Evolutionary conservation across 768 basidiomycete species (phyloP).

Genomic region (Trametes cubensis): DNA sequence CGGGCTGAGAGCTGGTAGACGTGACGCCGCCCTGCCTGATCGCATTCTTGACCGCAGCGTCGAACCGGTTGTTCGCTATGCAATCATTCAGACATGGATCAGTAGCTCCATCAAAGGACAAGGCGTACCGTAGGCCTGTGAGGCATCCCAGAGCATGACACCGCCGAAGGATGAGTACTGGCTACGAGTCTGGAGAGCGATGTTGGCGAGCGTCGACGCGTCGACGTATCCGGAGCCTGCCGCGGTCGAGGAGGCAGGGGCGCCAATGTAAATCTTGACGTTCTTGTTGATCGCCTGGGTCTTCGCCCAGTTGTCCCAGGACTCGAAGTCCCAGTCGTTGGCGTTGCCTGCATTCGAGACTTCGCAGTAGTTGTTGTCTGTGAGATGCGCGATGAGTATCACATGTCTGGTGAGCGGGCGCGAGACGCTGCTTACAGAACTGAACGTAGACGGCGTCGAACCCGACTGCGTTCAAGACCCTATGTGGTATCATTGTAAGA

Average conservation of each 20-base stretch:
- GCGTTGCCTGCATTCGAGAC: conserved; percentile 49
- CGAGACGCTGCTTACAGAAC: conserved; percentile 47
- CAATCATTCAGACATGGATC: neutral
- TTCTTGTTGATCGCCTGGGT: conserved; percentile 58
- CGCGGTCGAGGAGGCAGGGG: conserved; percentile 58
- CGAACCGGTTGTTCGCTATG: conserved; percentile 31
- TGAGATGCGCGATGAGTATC: neutral
- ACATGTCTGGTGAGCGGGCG: neutral
- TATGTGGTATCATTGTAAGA: conserved; percentile 4
- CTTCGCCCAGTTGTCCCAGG: conserved; percentile 70
- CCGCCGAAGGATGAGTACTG: conserved; percentile 71
- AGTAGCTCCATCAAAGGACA: neutral
- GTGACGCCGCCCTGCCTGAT: conserved; percentile 22
- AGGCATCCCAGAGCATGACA: conserved; percentile 49
- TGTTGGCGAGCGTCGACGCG: conserved; percentile 47
- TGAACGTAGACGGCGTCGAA: conserved; percentile 81
- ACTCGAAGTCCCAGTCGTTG: conserved; percentile 55
- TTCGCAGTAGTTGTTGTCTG: conserved; percentile 63
- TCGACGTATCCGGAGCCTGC: conserved; percentile 64
- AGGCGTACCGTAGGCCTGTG: conserved; percentile 24
- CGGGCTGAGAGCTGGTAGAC: conserved; percentile 13
- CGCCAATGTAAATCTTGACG: conserved; percentile 68
- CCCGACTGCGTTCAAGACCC: conserved; percentile 57
- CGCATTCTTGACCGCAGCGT: conserved; percentile 30
- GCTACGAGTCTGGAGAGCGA: conserved; percentile 52